A percentile compares a stretch with the other conserved stretches of the same genome.
Conservation (phyloP, 176 grass and related monocot species). For the barley (Hordeum vulgare) region MorexV3_pseudomolecules_assembly NC_058520.1:504401898-504402397, state of each 20-base stretch:
- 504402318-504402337: neutral
- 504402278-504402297: neutral
- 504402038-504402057: neutral
- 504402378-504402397: neutral
- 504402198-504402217: neutral
- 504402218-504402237: neutral
- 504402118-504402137: neutral
- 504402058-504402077: neutral
- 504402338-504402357: neutral
- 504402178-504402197: neutral
- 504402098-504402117: neutral
- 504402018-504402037: neutral
- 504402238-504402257: neutral
- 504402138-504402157: neutral
- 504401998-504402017: neutral
- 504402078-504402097: neutral
- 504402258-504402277: neutral
- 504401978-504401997: neutral
- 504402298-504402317: neutral
- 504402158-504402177: neutral
- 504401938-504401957: neutral
- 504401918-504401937: neutral
- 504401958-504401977: neutral
- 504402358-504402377: neutral
- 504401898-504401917: neutral